Evolutionary conservation across 1,284 basidiomycete species (phyloP), one percentile per base, ranked within the genome.

Genomic region (Cerioporus squamosus): DNA sequence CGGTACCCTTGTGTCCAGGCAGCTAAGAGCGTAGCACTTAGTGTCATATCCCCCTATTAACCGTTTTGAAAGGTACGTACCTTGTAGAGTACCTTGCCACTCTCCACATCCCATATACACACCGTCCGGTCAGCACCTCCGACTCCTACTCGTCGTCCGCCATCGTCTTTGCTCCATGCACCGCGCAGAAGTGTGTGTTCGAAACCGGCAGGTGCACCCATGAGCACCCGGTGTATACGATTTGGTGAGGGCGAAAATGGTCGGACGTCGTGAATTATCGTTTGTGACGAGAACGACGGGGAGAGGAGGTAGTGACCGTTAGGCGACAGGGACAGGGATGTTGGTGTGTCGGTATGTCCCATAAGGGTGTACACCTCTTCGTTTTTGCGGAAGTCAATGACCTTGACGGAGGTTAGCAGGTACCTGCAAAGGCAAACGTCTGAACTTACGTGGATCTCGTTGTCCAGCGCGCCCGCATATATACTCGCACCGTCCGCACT

Each of bases 21-120:
- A 97, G 81, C 90, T 93, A 36, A 10, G 12, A 36, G 33, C 14
- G 12, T 14, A 4, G 14, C 1, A 36, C 33, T 14, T 12, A 36
- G 14, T 36, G 10, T 29, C 26, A 3, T 29, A 29, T 29, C 5
- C 26, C 26, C 5, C 6, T 29, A 29, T 29, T 29, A 3, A n/a
- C 9, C 26, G 9, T 9, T 29, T 29, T 29, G 26, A 9, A 29
- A 9, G 9, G 26, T 29, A 79, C 75, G 15, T 44, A 85, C 90
- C 83, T 97, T 96, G 79, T 96, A 97, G 66, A 90, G 71, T 9
- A 95, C 86, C 67, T 88, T 89, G 14, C 85, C 88, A 63, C 84
- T 93, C 66, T 96, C 93, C 2, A 95, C 93, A 22, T 97, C 94
- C 94, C 95, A 97, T 26, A 98, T 89, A 53, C 91, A 94, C 33